Base-by-base conservation (phyloP, 257 asterid species). In the Nicotiana tomentosiformis region DNA sequence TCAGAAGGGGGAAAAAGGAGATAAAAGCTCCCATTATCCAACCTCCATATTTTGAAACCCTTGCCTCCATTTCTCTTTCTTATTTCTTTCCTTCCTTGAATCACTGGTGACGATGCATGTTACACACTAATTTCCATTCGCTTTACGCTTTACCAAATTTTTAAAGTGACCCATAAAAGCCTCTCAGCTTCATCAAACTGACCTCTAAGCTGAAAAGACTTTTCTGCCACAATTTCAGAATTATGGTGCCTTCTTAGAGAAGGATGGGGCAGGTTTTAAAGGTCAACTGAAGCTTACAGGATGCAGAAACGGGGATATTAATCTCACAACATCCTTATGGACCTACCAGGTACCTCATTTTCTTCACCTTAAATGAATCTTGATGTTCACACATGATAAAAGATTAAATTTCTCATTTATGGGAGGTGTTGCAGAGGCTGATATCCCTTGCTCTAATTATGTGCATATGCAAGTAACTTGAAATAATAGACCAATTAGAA, bases 231-330 rank as follows among this genome's bases (percentile, higher is more conserved):
- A 82, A 66, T 74, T 86, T 82, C 93, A 95, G 99, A 96, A 96
- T 76, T 93, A 94, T 87, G 99, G 99, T 61, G 99, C 98, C 77
- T 89, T 90, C 88, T 91, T 93, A 39, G 99, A 96, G 93, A 94
- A 92, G 89, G 99, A 96, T 69, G 98, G 99, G 61, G 98, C 97
- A 76, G 99, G 97, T 57, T 89, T 94, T 89, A 90, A 88, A 89
- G 99, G 99, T 83, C 90, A 89, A 83, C 81, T 96, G 83, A 92
- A 89, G 87, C 87, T 96, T 82, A 87, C 87, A 81, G 98, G 97
- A 77, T 88, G 79, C 81, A 88, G 76, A 89, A 90, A 87, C 80
- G 99, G 97, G 69, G 98, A 91, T 84, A 84, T 92, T 82, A 87
- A 89, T 87, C 90, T 94, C 83, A 91, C 95, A 8, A 79, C 86